Evolutionary conservation across 2,329 filamentous ascomycete species (phyloP).

Genomic region (Fusarium multiceps): DNA sequence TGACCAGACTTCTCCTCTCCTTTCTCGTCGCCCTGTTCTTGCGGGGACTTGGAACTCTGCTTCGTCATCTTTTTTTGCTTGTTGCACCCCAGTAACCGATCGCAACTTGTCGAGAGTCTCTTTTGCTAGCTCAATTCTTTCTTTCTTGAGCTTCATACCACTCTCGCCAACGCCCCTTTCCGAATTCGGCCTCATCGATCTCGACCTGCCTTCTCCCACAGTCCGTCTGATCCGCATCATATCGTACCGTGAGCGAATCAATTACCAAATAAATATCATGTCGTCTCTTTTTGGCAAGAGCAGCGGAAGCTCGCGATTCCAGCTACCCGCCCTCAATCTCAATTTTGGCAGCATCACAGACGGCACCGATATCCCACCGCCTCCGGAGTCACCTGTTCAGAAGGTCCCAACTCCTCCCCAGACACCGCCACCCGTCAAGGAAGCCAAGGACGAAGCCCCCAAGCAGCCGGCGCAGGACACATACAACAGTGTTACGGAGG

Average conservation of each 20-base stretch:
- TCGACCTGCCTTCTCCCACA: conserved; percentile 17
- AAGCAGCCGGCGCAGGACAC: conserved; percentile 25
- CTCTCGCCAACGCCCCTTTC: conserved; percentile 23
- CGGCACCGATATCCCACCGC: conserved; percentile 70
- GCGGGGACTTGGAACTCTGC: conserved; percentile 45
- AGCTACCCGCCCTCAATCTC: conserved; percentile 68
- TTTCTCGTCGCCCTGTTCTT: conserved; percentile 44
- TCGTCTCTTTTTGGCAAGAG: conserved; percentile 49
- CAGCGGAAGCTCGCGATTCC: conserved; percentile 56
- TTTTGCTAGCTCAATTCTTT: conserved; percentile 11
- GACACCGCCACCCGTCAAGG: conserved; percentile 48
- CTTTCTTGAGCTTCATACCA: conserved; percentile 12
- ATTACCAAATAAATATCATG: conserved; percentile 42
- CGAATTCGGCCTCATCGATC: conserved; percentile 22
- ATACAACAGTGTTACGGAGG: conserved; percentile 32
- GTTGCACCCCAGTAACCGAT: conserved; percentile 30
- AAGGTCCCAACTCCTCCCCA: conserved; percentile 60
- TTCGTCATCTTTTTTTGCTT: conserved; percentile 42
- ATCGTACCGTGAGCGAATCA: conserved; percentile 22
- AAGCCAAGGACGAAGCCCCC: conserved; percentile 35
- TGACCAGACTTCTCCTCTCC: conserved; percentile 45
- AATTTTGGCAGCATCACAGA: conserved; percentile 70
- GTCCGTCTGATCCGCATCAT: conserved; percentile 26
- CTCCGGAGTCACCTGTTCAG: conserved; percentile 64
- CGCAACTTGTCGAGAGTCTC: conserved; percentile 14